Conservation (phyloP, 345 rosid genomes). For the Melaleuca quinquenervia region DNA sequence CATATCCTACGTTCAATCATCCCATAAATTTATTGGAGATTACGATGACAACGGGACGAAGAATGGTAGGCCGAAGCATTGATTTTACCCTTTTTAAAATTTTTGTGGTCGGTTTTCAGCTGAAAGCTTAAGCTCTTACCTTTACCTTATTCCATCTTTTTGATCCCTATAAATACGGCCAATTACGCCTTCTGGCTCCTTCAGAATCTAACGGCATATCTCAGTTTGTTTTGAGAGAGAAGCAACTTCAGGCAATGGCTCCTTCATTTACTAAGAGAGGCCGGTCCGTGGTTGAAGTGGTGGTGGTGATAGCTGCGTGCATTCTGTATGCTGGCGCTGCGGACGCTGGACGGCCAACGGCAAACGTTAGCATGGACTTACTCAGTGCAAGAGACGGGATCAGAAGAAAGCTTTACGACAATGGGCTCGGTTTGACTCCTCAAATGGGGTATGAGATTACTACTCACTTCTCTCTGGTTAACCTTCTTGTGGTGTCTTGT, state of each 20-base stretch:
- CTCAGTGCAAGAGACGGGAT: not conserved
- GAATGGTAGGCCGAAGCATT: not conserved
- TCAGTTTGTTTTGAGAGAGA: not conserved
- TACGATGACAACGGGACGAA: not conserved
- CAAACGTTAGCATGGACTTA: not conserved
- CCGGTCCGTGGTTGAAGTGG: not conserved
- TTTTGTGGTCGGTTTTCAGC: not conserved
- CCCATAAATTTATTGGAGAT: not conserved
- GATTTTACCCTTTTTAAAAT: not conserved
- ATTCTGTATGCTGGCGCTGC: not conserved
- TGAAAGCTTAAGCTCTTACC: not conserved
- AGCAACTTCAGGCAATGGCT: not conserved
- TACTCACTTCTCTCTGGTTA: not conserved
- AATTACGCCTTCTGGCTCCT: not conserved
- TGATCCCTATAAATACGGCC: not conserved
- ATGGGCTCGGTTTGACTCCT: constrained; percentile 34
- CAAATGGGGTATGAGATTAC: constrained; percentile 31
- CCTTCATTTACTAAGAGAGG: not conserved
- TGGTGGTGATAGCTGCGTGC: not conserved
- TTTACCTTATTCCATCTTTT: not conserved
- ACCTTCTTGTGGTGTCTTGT: not conserved
- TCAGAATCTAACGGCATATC: not conserved
- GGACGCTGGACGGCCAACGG: not conserved
- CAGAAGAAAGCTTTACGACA: constrained; percentile 7
- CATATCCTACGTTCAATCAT: not conserved